phyloP scores from a whole-genome alignment of 2,329 filamentous ascomycete species.

The Coniochaeta sp. region DNA sequence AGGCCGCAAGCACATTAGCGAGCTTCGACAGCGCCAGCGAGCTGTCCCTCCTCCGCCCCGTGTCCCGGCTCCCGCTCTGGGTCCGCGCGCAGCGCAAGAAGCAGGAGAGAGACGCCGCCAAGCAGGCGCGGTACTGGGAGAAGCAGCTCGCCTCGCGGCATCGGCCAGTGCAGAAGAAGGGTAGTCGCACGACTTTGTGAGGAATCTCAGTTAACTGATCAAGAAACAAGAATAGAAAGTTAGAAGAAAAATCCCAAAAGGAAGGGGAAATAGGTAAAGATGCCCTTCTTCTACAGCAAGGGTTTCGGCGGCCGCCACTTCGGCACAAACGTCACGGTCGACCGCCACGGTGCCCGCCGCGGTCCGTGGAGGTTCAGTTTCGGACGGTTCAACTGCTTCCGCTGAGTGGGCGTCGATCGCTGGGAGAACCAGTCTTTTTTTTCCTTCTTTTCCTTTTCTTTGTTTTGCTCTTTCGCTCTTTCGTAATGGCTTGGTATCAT shows the following conservation, averaged over 20 bases:
- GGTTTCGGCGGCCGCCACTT: slow-evolving; percentile 39
- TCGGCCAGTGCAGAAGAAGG: background rate
- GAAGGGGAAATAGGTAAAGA: slow-evolving; percentile 12
- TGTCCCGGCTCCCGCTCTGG: background rate
- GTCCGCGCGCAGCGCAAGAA: background rate
- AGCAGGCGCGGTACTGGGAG: background rate
- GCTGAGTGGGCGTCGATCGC: background rate
- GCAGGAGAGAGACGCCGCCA: background rate
- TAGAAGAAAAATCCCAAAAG: background rate
- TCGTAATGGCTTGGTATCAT: background rate
- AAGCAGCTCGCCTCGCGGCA: background rate
- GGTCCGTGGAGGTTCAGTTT: slow-evolving; percentile 45
- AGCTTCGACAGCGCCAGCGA: background rate
- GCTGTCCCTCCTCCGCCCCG: background rate
- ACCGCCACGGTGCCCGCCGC: slow-evolving; percentile 37
- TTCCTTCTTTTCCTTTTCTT: no score
- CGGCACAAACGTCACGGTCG: slow-evolving; percentile 39
- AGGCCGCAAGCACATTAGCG: background rate
- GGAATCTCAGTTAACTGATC: no score
- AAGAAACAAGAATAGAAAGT: background rate
- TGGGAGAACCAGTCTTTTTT: no score
- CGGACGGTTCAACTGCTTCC: slow-evolving; percentile 44
- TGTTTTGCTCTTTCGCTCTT: background rate
- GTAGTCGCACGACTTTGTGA: background rate
- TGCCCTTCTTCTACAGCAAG: slow-evolving; percentile 42